Evolutionary conservation across 108 stramenopile species (phyloP).

Genomic region (Aurantiochytrium sp.): DNA sequence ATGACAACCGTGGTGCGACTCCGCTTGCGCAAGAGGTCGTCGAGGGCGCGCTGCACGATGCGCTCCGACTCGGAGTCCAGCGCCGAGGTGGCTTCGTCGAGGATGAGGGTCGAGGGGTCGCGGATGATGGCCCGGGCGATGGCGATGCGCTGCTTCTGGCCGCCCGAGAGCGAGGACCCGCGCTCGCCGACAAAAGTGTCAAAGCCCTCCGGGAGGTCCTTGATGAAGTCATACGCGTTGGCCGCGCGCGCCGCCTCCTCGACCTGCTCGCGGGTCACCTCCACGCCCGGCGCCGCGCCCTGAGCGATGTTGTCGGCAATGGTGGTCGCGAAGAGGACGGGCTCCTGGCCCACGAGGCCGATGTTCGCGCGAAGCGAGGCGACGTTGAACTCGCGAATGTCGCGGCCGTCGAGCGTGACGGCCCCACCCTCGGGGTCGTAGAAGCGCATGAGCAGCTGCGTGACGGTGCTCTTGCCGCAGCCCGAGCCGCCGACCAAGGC

Average conservation of each 20-base stretch:
- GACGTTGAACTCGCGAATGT: constrained; percentile 76
- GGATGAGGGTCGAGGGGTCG: constrained; percentile 69
- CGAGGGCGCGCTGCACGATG: constrained; percentile 72
- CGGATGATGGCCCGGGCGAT: constrained; percentile 78
- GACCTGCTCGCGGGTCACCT: constrained; percentile 64
- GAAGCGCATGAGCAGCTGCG: constrained; percentile 82
- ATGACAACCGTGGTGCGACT: constrained; percentile 60
- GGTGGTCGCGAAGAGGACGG: constrained; percentile 77
- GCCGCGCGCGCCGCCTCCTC: constrained; percentile 75
- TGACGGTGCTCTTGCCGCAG: constrained; percentile 78
- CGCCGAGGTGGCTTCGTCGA: constrained; percentile 80
- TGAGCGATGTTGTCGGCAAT: constrained; percentile 82
- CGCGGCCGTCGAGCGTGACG: constrained; percentile 75
- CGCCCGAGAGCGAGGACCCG: constrained; percentile 77
- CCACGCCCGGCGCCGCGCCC: constrained; percentile 43
- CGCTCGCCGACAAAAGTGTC: constrained; percentile 82
- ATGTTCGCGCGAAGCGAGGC: constrained; percentile 66
- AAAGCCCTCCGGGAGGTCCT: constrained; percentile 68
- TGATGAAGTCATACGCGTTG: constrained; percentile 78
- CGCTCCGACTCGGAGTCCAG: constrained; percentile 79
- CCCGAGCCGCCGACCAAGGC: constrained; percentile 87
- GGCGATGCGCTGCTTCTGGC: constrained; percentile 90
- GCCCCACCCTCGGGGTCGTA: constrained; percentile 75
- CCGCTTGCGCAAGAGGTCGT: constrained; percentile 55
- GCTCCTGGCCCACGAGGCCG: constrained; percentile 89